Base-by-base conservation (phyloP, 2,329 filamentous ascomycete genomes). In the Trichoderma guizhouense region DNA sequence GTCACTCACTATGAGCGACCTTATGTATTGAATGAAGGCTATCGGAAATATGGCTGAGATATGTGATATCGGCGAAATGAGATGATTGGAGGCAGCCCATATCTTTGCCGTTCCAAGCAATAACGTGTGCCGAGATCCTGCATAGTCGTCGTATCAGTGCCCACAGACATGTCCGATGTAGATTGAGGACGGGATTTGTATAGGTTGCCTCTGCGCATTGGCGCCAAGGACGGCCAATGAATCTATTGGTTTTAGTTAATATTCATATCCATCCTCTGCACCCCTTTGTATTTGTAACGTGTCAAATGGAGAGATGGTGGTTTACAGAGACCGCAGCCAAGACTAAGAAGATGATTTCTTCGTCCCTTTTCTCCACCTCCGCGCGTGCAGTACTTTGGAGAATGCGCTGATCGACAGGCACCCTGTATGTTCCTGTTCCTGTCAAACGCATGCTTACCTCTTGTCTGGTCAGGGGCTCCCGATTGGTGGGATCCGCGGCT, bases 381-480 rank as follows among this genome's bases (percentile, higher is more conserved):
- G 11, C 47, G 47, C 24, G 26, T 28, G 5, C n/a, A 5, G 26
- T 64, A 51, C 26, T 24, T 51, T 8, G 21, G 9, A 51, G 30
- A 24, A 24, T 66, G 47, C 30, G 63, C n/a, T 66, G 63, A 66
- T 55, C 30, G 63, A 66, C 47, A 66, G 63, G 47, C 21, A 66
- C 63, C 28, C 34, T 34, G 28, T 21, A 8, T 66, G 63, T n/a
- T 32, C 28, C 30, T 66, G 63, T 28, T 32, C 28, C 30, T 55
- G 47, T 51, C 62, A 65, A 65, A 65, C 15, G 30, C 63, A 57
- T 39, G 43, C 14, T 57, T 55, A 26, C 34, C 60, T 18, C 18
- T 26, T 28, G 8, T 18, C 8, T 43, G 34, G 24, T 18, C 8
- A 58, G 34, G 24, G 24, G 7, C 3, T 18, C 15, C 32, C 53